Percentiles rank a stretch among this genome's conserved stretches.
These are phyloP conservation scores for Russula earlei DNA, from an alignment of 768 basidiomycete genomes.

Conservation along the genomic window DNA sequence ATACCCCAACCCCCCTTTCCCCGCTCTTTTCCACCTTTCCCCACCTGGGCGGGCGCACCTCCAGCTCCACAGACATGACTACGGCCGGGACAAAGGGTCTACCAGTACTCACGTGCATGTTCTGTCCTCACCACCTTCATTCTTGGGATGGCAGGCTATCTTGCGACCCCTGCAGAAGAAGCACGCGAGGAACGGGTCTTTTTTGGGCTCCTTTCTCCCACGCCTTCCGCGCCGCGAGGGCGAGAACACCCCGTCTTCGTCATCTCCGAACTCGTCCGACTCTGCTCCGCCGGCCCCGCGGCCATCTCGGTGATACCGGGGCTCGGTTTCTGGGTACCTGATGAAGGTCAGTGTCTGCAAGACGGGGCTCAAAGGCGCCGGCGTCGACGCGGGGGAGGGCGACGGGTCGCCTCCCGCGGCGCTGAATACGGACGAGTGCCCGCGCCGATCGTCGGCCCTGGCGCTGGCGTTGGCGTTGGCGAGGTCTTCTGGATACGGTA, in stretches of 20 bases:
- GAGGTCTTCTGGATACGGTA: slow-evolving; percentile 16
- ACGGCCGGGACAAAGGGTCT: too few relatives aligned
- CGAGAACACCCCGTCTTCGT: slow-evolving; percentile 12
- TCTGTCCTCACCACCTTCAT: slow-evolving; percentile 24
- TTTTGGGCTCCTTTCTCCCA: slow-evolving; percentile 25
- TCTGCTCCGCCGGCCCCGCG: neutral
- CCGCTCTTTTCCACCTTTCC: neutral
- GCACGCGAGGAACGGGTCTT: slow-evolving; percentile 32
- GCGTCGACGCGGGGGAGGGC: neutral
- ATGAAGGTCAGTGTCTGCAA: slow-evolving; percentile 11
- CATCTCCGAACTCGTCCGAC: neutral
- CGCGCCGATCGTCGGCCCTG: neutral
- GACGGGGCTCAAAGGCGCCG: neutral
- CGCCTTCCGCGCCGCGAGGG: slow-evolving; percentile 23
- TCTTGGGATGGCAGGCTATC: slow-evolving; percentile 31
- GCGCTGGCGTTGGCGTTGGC: too few relatives aligned
- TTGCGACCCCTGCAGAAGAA: slow-evolving; percentile 33
- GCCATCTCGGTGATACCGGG: neutral
- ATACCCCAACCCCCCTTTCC: neutral
- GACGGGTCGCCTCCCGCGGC: neutral
- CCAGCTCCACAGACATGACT: neutral
- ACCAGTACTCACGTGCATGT: slow-evolving; percentile 30
- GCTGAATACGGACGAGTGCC: neutral
- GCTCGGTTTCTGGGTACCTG: slow-evolving; percentile 10
- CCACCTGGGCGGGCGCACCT: neutral